phyloP scores from a whole-genome alignment of 331 rosid species.

The Prunus yedoensis region DNA sequence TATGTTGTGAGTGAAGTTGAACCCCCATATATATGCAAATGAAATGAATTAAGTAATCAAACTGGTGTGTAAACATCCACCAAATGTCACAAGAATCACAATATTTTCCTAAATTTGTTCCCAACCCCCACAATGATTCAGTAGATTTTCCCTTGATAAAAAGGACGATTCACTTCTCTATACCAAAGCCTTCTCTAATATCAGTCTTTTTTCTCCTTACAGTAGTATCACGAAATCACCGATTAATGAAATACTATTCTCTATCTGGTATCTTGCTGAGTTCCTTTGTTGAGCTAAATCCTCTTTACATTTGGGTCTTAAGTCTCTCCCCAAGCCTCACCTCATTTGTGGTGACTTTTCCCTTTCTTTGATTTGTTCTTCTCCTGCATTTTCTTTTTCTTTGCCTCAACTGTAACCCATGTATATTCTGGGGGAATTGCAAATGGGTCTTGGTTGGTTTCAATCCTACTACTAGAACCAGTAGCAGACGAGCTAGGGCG shows the following conservation, averaged over 20 bases:
- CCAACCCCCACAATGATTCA: conserved; percentile 32
- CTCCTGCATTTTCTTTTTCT: conserved; percentile 90
- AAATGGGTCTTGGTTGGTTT: conserved; percentile 79
- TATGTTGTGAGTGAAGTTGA: neutral
- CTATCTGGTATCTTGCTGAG: conserved; percentile 34
- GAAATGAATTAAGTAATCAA: conserved; percentile 36
- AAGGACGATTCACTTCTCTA: conserved; percentile 23
- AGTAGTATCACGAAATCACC: conserved; percentile 31
- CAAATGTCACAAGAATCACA: conserved; percentile 47
- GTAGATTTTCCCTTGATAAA: conserved; percentile 21
- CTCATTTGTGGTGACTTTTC: conserved; percentile 56
- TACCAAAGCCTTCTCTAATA: conserved; percentile 24
- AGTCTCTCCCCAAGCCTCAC: conserved; percentile 10
- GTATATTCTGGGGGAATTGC: conserved; percentile 78
- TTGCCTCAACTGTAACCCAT: conserved; percentile 84
- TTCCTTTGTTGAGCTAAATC: conserved; percentile 33
- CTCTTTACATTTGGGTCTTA: conserved; percentile 26
- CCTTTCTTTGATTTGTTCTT: conserved; percentile 86
- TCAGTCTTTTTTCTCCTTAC: conserved; percentile 10
- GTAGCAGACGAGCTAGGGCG: conserved; percentile 56
- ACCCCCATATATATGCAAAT: conserved; percentile 1
- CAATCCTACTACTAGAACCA: conserved; percentile 76
- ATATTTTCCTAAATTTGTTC: conserved; percentile 23
- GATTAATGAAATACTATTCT: conserved; percentile 27
- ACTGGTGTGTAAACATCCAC: conserved; percentile 26